Evolutionary conservation across 164 flowering plant species (phyloP), one percentile per base, ranked within the genome.

Genomic region (Chimonanthus praecox): DNA sequence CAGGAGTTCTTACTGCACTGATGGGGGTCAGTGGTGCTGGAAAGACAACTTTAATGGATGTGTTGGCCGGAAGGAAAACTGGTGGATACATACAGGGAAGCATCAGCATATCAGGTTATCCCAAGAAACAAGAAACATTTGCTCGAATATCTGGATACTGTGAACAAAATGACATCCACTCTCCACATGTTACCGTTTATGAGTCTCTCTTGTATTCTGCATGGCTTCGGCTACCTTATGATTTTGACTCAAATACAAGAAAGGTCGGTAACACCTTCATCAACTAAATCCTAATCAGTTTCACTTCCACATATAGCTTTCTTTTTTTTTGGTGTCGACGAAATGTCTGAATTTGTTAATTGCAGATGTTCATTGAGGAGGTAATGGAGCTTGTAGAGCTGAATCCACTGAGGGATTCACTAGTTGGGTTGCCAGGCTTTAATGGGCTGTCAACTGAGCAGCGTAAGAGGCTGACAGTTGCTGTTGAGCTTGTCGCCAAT

Each of bases 1-100:
- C 89, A 1, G 89, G 89, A 21, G 82, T 85, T 3, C 86, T 86
- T 44, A 86, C 87, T 20, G 88, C 88, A 13, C 75, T 87, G 58
- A 83, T 87, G 86, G 89, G 89, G 70, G 84, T 82, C 43, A 87
- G 88, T 73, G 89, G 88, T 16, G 89, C 89, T 64, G 89, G 89
- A 13, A 87, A 87, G 72, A 87, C 88, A 0, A 85, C 88, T 20
- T 79, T 87, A 5, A 74, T 87, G 79, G 89, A 87, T 67, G 88
- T 87, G 49, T 75, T 87, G 70, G 84, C 88, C 0, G 89, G 88
- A 65, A 77, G 89, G 48, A 87, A 87, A 77, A 87, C 80, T 3
- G 74, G 83, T 58, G 88, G 89, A 68, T 80, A 84, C 49, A 77
- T 85, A 43, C 83, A 82, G 13, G 89, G 88, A 69, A 72, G 15